phyloP scores from a whole-genome alignment of 306 rosid species.

The Mimosa bimucronata region DNA sequence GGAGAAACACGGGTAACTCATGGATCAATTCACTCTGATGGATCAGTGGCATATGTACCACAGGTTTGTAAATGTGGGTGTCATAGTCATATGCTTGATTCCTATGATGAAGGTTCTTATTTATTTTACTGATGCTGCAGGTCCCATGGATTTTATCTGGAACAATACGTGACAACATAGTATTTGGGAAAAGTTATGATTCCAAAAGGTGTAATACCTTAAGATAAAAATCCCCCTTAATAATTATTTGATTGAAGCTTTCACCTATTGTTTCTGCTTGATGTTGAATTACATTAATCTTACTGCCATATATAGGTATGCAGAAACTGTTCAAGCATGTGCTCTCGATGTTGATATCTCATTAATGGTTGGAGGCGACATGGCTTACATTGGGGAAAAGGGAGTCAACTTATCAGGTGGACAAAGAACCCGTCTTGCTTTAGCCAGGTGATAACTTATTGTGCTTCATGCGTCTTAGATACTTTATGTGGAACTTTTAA shows the following conservation, averaged over 20 bases:
- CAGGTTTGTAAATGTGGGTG: slow-evolving; percentile 64
- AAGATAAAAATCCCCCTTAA: neutral
- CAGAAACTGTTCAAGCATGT: slow-evolving; percentile 71
- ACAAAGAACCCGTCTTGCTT: slow-evolving; percentile 94
- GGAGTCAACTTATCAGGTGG: slow-evolving; percentile 95
- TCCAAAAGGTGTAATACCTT: slow-evolving; percentile 59
- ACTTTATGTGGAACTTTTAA: neutral
- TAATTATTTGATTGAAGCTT: slow-evolving; percentile 20
- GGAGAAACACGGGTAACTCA: slow-evolving; percentile 69
- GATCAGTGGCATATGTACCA: slow-evolving; percentile 84
- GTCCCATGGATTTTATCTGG: slow-evolving; percentile 97
- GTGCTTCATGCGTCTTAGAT: slow-evolving; percentile 13
- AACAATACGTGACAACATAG: slow-evolving; percentile 86
- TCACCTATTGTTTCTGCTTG: slow-evolving; percentile 22
- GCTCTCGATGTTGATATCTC: slow-evolving; percentile 87
- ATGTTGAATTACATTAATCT: slow-evolving; percentile 18
- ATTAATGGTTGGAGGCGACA: slow-evolving; percentile 89
- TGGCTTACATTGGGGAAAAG: slow-evolving; percentile 89
- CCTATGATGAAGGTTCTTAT: slow-evolving; percentile 33
- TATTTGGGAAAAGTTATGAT: slow-evolving; percentile 78
- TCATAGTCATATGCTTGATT: slow-evolving; percentile 25
- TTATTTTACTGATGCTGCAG: slow-evolving; percentile 47
- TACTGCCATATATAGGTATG: slow-evolving; percentile 62
- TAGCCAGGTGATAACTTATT: slow-evolving; percentile 72
- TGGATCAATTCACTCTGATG: slow-evolving; percentile 66